phyloP scores from a whole-genome alignment of 2,329 filamentous ascomycete species.

The Aureobasidium sp. region DNA sequence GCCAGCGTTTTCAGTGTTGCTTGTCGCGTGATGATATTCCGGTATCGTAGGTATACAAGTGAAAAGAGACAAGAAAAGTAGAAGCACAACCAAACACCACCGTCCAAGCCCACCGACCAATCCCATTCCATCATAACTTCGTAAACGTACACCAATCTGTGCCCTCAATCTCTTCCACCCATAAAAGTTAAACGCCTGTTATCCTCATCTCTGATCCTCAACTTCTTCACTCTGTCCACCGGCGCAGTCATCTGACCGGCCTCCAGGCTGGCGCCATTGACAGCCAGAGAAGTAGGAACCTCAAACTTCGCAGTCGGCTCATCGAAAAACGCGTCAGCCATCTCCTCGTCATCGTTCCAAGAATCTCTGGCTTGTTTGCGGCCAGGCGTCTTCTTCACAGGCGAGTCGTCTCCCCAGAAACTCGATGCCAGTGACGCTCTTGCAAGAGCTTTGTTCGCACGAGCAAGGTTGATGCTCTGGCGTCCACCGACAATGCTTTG shows the following conservation, averaged over 20 bases:
- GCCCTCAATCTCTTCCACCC: slow-evolving; percentile 12
- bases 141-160: slow-evolving; percentile 1
- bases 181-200: slow-evolving; percentile 28
- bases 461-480: slow-evolving; percentile 15
- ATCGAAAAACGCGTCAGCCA: slow-evolving; percentile 22
- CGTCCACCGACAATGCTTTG: not conserved
- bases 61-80: not conserved
- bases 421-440: slow-evolving; percentile 17
- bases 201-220: slow-evolving; percentile 24
- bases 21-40: not conserved
- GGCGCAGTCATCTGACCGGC: slow-evolving; percentile 31
- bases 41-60: not conserved
- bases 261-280: slow-evolving; percentile 3
- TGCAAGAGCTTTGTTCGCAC: slow-evolving; percentile 19
- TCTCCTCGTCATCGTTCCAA: slow-evolving; percentile 23
- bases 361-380: not conserved
- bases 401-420: slow-evolving; percentile 18
- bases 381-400: slow-evolving; percentile 16
- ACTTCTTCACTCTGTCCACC: slow-evolving; percentile 27
- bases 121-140: not conserved
- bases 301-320: slow-evolving; percentile 18
- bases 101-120: not conserved
- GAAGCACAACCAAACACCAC: not conserved
- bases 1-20: not conserved
- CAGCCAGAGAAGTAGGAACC: slow-evolving; percentile 27